Evolutionary conservation across 1,284 basidiomycete species (phyloP).

Genomic region (Boletus nobilissimus): DNA sequence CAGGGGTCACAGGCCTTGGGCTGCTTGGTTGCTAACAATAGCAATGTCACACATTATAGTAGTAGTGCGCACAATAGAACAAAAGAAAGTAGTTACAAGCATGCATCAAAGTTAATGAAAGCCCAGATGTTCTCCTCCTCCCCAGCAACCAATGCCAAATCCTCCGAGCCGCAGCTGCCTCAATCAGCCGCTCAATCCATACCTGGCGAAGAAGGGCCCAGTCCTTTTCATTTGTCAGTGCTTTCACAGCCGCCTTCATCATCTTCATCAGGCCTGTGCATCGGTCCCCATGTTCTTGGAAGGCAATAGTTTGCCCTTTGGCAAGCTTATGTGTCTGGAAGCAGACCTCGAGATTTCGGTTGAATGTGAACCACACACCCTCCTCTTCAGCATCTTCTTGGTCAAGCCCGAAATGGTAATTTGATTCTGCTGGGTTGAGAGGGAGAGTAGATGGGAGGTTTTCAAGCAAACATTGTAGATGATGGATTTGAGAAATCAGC

Average conservation of each 20-base stretch:
- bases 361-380: not conserved
- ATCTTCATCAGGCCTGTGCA: not conserved
- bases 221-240: not conserved
- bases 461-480: not conserved
- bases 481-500: not conserved
- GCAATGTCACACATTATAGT: too few relatives aligned
- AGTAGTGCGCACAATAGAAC: too few relatives aligned
- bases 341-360: not conserved
- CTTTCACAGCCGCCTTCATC: not conserved
- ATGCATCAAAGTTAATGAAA: not conserved
- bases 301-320: not conserved
- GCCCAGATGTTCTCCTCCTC: constrained; percentile 18
- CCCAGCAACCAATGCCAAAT: constrained; percentile 7
- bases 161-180: not conserved
- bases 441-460: not conserved
- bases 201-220: not conserved
- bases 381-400: not conserved
- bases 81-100: too few relatives aligned
- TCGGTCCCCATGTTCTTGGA: not conserved
- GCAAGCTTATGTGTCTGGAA: not conserved
- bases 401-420: not conserved
- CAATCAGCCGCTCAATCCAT: not conserved
- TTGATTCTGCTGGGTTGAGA: not conserved
- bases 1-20: too few relatives aligned
- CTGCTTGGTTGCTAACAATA: too few relatives aligned